Conservation (phyloP, 2,329 filamentous ascomycete species). For the Aaosphaeria arxii region DNA sequence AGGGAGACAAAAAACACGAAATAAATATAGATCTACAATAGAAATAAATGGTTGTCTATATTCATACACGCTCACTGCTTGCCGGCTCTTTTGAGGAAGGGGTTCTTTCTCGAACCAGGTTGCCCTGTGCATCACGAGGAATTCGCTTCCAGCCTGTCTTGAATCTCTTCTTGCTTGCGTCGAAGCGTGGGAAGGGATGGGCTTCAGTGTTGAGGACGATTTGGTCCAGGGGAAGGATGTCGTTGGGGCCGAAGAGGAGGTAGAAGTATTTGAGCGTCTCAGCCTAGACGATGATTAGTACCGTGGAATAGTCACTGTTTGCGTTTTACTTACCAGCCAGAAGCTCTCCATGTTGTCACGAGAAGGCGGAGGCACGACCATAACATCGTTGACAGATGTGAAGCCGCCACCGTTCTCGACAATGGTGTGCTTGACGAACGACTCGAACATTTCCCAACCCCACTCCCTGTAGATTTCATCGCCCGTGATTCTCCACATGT, state of each 20-base stretch:
- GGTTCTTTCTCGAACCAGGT: conserved; percentile 15
- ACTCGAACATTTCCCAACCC: conserved; percentile 98
- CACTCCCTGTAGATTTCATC: conserved; percentile 87
- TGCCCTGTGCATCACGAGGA: conserved; percentile 46
- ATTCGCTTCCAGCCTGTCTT: conserved; percentile 79
- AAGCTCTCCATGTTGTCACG: conserved; percentile 98
- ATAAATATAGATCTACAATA: too few relatives aligned
- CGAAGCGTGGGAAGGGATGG: conserved; percentile 83
- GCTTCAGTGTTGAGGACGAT: conserved; percentile 96
- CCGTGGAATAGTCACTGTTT: conserved; percentile 1
- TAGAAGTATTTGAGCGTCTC: conserved; percentile 99
- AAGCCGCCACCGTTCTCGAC: conserved; percentile 78
- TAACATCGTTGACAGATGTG: conserved; percentile 75
- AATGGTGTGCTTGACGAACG: conserved; percentile 81
- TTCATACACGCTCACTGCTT: too few relatives aligned
- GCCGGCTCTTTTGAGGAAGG: neutral
- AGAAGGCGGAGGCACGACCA: conserved; percentile 63
- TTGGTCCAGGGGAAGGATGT: conserved; percentile 79
- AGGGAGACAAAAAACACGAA: too few relatives aligned
- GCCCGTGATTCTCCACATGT: conserved; percentile 98
- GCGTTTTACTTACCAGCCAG: conserved; percentile 71
- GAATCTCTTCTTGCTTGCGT: conserved; percentile 69
- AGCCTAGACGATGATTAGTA: conserved; percentile 54
- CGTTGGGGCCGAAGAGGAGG: conserved; percentile 81
- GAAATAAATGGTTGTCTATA: too few relatives aligned